Conservation (phyloP, 495 filamentous ascomycete species). For the Bombardia bombarda region DNA sequence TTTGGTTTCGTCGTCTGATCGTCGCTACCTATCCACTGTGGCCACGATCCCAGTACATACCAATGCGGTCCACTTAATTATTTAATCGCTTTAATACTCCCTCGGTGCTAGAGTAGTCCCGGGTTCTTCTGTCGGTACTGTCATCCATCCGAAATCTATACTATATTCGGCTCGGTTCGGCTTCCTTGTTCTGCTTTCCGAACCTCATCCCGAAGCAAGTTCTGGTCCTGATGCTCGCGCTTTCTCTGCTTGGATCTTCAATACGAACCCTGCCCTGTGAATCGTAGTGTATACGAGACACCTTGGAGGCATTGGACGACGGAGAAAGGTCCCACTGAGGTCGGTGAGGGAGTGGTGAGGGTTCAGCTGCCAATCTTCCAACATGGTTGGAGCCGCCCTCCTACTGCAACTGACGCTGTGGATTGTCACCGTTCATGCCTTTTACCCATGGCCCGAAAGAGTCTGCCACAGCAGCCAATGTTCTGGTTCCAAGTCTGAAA, state of each 20-base stretch:
- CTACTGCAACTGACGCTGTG: slow-evolving; percentile 36
- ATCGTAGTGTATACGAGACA: background rate
- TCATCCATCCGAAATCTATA: too few relatives aligned
- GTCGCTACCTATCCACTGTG: background rate
- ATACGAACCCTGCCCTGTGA: too few relatives aligned
- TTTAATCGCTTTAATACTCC: slow-evolving; percentile 25
- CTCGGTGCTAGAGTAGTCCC: slow-evolving; percentile 25
- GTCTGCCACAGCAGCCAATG: too few relatives aligned
- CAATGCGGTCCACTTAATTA: slow-evolving; percentile 31
- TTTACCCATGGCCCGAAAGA: slow-evolving; percentile 25
- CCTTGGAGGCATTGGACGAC: slow-evolving; percentile 1
- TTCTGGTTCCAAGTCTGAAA: too few relatives aligned
- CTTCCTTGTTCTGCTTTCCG: too few relatives aligned
- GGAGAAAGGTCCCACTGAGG: too few relatives aligned
- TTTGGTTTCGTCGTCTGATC: too few relatives aligned
- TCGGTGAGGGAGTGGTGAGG: slow-evolving; percentile 21
- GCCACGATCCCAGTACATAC: slow-evolving; percentile 1
- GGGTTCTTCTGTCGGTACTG: slow-evolving; percentile 26
- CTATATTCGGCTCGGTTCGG: too few relatives aligned
- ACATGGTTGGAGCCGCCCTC: slow-evolving; percentile 27
- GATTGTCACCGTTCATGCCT: slow-evolving; percentile 28
- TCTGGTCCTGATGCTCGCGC: slow-evolving; percentile 7
- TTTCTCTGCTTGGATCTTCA: too few relatives aligned
- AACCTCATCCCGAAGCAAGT: too few relatives aligned
- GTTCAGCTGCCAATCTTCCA: slow-evolving; percentile 17